Conservation (phyloP, 768 basidiomycete genomes). For the Dioszegia hungarica region DNA sequence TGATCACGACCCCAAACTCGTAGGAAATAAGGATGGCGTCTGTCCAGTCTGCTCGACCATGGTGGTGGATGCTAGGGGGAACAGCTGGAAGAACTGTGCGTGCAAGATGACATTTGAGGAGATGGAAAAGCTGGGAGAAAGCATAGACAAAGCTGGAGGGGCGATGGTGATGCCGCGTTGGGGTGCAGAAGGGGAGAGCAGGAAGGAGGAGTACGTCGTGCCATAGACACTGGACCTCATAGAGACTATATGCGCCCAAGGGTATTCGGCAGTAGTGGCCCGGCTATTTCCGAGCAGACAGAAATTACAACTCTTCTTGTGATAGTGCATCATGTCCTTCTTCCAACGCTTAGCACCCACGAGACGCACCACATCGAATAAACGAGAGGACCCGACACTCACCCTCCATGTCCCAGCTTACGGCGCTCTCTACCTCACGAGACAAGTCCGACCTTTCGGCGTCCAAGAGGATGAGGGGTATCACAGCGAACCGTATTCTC, state of each 20-base stretch:
- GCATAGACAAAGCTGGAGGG: background rate
- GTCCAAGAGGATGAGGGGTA: background rate
- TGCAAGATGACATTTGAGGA: conserved; percentile 8
- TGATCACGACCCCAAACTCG: conserved; percentile 11
- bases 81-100: conserved; percentile 15
- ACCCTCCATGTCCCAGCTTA: conserved; percentile 14
- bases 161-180: background rate
- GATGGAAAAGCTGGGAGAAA: conserved; percentile 9
- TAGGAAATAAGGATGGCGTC: conserved; percentile 8
- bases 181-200: background rate
- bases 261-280: too few species aligned
- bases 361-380: too few species aligned
- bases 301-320: too few species aligned
- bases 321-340: too few species aligned
- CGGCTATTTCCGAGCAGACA: too few species aligned
- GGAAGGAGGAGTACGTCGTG: conserved; percentile 5
- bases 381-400: background rate
- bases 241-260: too few species aligned
- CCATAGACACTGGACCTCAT: too few species aligned
- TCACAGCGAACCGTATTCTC: background rate
- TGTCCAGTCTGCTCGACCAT: conserved; percentile 4
- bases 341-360: too few species aligned
- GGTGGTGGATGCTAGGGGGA: conserved; percentile 8
- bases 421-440: conserved; percentile 2
- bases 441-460: conserved; percentile 1